These are phyloP conservation scores for Penicillium herquei DNA, from an alignment of 495 filamentous ascomycete species.

Conservation along the genomic window DNA sequence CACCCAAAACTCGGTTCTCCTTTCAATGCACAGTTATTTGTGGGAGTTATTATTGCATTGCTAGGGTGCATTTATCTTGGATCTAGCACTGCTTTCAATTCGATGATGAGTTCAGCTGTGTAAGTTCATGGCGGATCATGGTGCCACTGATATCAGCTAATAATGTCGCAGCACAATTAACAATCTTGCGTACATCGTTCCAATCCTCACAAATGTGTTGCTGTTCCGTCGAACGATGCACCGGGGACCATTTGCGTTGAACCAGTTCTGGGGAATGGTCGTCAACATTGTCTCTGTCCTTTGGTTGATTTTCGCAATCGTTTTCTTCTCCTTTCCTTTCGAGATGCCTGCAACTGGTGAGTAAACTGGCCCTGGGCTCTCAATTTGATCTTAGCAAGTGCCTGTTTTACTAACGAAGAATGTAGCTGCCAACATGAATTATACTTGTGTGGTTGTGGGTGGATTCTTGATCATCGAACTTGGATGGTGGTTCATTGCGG, in stretches of 20 bases:
- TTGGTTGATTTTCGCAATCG: slow-evolving; percentile 45
- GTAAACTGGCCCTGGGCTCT: neutral
- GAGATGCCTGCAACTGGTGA: slow-evolving; percentile 45
- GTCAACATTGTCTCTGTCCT: slow-evolving; percentile 35
- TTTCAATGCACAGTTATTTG: slow-evolving; percentile 61
- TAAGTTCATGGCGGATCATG: slow-evolving; percentile 8
- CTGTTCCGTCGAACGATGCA: slow-evolving; percentile 35
- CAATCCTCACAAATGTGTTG: slow-evolving; percentile 36
- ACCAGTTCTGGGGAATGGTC: slow-evolving; percentile 25
- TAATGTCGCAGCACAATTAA: slow-evolving; percentile 30
- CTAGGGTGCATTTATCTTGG: slow-evolving; percentile 71
- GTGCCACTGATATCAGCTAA: slow-evolving; percentile 3
- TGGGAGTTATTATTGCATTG: slow-evolving; percentile 55
- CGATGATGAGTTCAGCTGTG: slow-evolving; percentile 61
- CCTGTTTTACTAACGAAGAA: neutral
- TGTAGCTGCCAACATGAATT: slow-evolving; percentile 64
- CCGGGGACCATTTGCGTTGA: slow-evolving; percentile 31
- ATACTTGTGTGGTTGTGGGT: slow-evolving; percentile 62
- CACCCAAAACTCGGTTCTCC: slow-evolving; percentile 31
- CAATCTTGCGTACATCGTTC: slow-evolving; percentile 34
- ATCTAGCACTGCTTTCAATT: slow-evolving; percentile 65
- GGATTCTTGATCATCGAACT: slow-evolving; percentile 49
- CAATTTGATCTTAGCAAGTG: neutral
- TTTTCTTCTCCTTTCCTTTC: slow-evolving; percentile 75
- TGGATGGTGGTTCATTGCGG: slow-evolving; percentile 38